Evolutionary conservation across 257 asterid genomes (phyloP).

Genomic region (Solanum chiquidenum): DNA sequence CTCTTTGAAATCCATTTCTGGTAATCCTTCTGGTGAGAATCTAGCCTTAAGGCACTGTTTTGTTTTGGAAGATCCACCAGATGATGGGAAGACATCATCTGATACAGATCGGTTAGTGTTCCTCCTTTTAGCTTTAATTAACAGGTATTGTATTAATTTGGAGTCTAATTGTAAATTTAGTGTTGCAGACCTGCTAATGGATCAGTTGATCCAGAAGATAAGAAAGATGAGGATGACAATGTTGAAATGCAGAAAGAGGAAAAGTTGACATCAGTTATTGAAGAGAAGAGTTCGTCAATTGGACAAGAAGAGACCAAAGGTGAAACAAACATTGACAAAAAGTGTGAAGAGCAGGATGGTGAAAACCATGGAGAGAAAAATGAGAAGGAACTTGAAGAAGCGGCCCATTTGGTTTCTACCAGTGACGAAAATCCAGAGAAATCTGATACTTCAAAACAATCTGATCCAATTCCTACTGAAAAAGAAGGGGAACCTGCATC

Average conservation of each 20-base stretch:
- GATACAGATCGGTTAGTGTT: conserved; percentile 47
- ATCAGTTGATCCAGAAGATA: conserved; percentile 26
- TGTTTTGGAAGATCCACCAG: conserved; percentile 83
- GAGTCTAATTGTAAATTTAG: conserved; percentile 14
- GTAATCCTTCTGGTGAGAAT: conserved; percentile 53
- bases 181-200: conserved; percentile 51
- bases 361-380: conserved; percentile 1
- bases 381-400: conserved; percentile 21
- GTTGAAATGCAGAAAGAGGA: conserved; percentile 33
- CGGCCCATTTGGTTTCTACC: conserved; percentile 23
- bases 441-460: conserved; percentile 28
- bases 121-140: conserved; percentile 7
- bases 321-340: conserved; percentile 21
- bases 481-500: conserved; percentile 23
- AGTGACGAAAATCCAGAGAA: conserved; percentile 17
- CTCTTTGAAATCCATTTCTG: conserved; percentile 55
- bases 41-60: conserved; percentile 89
- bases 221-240: conserved; percentile 22
- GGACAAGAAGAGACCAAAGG: conserved; percentile 18
- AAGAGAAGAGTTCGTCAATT: not conserved
- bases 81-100: conserved; percentile 24
- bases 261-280: conserved; percentile 20
- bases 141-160: not conserved
- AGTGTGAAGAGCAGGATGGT: conserved; percentile 18
- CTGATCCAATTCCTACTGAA: conserved; percentile 14